Evolutionary conservation across 805 yeast species (phyloP).

Genomic region (Candida lessepsii): DNA sequence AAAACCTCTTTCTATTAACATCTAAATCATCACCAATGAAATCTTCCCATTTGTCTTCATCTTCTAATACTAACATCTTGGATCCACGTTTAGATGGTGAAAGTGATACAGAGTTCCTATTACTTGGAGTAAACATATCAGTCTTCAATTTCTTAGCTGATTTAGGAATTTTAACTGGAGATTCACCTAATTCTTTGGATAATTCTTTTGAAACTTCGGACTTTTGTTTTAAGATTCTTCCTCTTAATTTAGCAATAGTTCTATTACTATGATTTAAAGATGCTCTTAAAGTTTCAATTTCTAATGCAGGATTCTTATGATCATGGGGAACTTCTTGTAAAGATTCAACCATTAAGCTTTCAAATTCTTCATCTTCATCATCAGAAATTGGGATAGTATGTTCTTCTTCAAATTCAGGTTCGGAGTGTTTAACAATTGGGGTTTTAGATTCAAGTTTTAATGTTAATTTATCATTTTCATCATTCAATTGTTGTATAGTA

Average conservation of each 20-base stretch:
- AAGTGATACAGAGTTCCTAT: constrained; percentile 21
- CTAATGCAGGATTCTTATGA: constrained; percentile 47
- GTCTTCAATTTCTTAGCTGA: constrained; percentile 15
- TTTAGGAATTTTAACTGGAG: constrained; percentile 9
- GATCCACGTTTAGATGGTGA: constrained; percentile 37
- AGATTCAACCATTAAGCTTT: constrained; percentile 29
- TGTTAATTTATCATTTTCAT: constrained; percentile 63
- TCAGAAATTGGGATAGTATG: constrained; percentile 3
- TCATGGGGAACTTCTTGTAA: constrained; percentile 29
- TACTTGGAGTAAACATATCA: constrained; percentile 14
- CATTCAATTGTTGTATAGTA: constrained; percentile 60
- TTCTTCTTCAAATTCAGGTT: neutral
- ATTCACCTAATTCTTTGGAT: too few species aligned
- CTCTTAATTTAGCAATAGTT: constrained; percentile 59
- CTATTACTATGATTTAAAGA: constrained; percentile 65
- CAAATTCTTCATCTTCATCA: constrained; percentile 27
- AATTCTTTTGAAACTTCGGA: constrained; percentile 12
- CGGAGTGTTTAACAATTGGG: neutral
- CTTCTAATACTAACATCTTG: constrained; percentile 27
- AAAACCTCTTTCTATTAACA: constrained; percentile 22
- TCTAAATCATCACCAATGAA: constrained; percentile 30
- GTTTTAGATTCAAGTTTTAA: constrained; percentile 23
- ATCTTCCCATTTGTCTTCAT: constrained; percentile 38
- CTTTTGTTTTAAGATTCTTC: constrained; percentile 45
- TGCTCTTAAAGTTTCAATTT: constrained; percentile 63